phyloP scores from a whole-genome alignment of 2,329 filamentous ascomycete species.

The Colletotrichum sp. region DNA sequence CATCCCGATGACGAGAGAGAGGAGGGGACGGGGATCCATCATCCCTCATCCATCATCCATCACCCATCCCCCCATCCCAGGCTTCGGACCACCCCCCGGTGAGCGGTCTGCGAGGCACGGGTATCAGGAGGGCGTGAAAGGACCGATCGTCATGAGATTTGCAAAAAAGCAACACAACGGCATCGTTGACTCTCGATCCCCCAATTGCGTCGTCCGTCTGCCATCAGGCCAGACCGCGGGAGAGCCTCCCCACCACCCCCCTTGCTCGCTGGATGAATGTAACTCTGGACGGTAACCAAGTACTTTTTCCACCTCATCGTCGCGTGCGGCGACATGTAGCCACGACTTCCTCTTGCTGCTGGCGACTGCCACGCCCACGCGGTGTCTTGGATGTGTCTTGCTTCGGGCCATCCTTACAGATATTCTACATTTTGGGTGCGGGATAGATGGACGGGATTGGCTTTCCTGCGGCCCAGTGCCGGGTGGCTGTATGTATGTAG shows the following conservation, averaged over 20 bases:
- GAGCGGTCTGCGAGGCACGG: not conserved
- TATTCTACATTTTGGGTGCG: not conserved
- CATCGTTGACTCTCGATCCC: not conserved
- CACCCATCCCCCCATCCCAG: not conserved
- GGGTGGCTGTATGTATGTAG: not conserved
- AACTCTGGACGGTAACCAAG: not conserved
- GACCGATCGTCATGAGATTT: conserved; percentile 3
- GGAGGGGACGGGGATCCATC: not conserved
- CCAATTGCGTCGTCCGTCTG: not conserved
- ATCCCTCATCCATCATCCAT: not conserved
- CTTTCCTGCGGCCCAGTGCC: not conserved
- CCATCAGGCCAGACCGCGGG: not conserved
- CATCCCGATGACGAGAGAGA: conserved; percentile 11
- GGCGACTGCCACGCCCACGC: not conserved
- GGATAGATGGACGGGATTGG: not conserved
- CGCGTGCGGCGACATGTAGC: not conserved
- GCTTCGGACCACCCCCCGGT: not conserved
- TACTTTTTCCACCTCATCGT: not conserved
- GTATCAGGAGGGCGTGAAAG: not conserved
- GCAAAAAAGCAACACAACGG: conserved; percentile 2
- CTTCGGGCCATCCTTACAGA: conserved; percentile 4
- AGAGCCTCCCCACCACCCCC: not conserved
- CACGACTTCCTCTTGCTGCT: not conserved
- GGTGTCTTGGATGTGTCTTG: conserved; percentile 1
- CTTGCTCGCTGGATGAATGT: not conserved